phyloP scores from a whole-genome alignment of 2,329 filamentous ascomycete species.

The Diplodia sapinea region DNA sequence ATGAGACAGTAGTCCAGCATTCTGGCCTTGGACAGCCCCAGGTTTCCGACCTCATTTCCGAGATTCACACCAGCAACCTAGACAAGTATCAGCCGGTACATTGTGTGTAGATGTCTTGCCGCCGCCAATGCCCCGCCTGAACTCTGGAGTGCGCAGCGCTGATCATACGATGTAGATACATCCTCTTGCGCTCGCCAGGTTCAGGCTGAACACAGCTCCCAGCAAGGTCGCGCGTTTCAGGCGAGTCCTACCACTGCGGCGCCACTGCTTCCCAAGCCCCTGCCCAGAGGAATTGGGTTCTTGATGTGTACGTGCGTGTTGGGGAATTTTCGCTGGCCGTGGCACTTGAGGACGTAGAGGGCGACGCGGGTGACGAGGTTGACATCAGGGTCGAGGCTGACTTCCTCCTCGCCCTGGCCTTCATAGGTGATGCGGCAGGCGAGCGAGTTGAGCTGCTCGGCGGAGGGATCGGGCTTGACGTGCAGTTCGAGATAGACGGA shows the following conservation, averaged over 20 bases:
- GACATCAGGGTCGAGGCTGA: conserved; percentile 80
- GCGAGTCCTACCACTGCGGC: conserved; percentile 71
- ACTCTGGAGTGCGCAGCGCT: not conserved
- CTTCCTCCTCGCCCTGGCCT: conserved; percentile 77
- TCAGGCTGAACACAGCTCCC: conserved; percentile 1
- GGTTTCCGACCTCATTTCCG: conserved; percentile 83
- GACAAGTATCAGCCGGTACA: conserved; percentile 27
- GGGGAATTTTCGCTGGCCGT: conserved; percentile 84
- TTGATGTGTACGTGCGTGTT: conserved; percentile 91
- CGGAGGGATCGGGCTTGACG: conserved; percentile 69
- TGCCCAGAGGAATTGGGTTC: conserved; percentile 91
- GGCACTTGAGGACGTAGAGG: conserved; percentile 91
- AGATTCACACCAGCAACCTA: conserved; percentile 84
- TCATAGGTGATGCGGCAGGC: conserved; percentile 94
- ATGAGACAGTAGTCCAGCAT: conserved; percentile 96
- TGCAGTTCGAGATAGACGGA: conserved; percentile 91
- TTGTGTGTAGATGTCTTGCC: conserved; percentile 9
- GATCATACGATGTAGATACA: conserved; percentile 11
- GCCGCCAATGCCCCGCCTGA: conserved; percentile 20
- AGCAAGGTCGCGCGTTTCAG: conserved; percentile 18
- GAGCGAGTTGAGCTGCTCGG: conserved; percentile 65
- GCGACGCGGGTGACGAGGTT: conserved; percentile 96
- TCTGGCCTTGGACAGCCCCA: conserved; percentile 77
- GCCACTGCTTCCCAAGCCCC: conserved; percentile 92
- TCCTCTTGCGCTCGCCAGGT: not conserved